phyloP scores from a whole-genome alignment of 2,329 filamentous ascomycete species.

The Aspergillus sp. region DNA sequence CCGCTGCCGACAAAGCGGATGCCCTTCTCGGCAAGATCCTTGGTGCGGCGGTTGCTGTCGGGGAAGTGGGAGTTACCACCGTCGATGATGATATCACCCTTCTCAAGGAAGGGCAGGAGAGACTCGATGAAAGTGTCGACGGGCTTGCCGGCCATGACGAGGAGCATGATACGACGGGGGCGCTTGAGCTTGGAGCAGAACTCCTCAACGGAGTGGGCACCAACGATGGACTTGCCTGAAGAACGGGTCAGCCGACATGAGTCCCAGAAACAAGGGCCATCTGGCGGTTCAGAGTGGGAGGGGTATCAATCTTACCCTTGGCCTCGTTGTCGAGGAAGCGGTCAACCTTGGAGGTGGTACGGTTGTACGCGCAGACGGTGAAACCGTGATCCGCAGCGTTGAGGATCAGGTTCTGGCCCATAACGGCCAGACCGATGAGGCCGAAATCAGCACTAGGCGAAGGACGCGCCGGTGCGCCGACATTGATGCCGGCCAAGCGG shows the following conservation, averaged over 20 bases:
- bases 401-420: slow-evolving; percentile 84
- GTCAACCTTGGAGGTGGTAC: slow-evolving; percentile 98
- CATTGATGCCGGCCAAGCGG: slow-evolving; percentile 71
- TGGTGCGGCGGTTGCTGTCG: slow-evolving; percentile 94
- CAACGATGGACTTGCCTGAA: slow-evolving; percentile 84
- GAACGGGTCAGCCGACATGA: not conserved
- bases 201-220: slow-evolving; percentile 90
- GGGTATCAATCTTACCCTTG: slow-evolving; percentile 59
- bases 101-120: slow-evolving; percentile 77
- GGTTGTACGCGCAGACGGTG: slow-evolving; percentile 98
- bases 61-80: slow-evolving; percentile 99
- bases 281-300: not conserved
- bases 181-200: slow-evolving; percentile 96
- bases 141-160: slow-evolving; percentile 96
- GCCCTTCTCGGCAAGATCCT: slow-evolving; percentile 82
- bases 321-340: slow-evolving; percentile 86
- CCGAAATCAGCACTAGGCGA: slow-evolving; percentile 76
- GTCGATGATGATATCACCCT: slow-evolving; percentile 98
- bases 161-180: slow-evolving; percentile 94
- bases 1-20: slow-evolving; percentile 95
- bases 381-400: slow-evolving; percentile 90
- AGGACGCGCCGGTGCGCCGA: slow-evolving; percentile 61
- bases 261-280: not conserved
- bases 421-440: slow-evolving; percentile 90
- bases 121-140: slow-evolving; percentile 99